Evolutionary conservation across 2,329 filamentous ascomycete genomes (phyloP).

Genomic region (Dactylellina drechsleri): DNA sequence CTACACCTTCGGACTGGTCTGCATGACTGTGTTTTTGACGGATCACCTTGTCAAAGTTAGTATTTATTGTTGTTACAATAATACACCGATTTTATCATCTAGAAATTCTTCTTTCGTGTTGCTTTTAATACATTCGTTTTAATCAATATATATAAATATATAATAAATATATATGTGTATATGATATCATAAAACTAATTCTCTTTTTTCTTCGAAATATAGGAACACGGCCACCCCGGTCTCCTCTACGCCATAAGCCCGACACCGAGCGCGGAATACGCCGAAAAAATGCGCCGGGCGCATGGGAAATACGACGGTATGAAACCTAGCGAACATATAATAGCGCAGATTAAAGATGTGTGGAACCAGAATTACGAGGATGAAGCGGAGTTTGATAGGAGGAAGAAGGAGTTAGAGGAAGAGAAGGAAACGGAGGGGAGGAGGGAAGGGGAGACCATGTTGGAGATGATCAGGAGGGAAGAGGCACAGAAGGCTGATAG

Average conservation of each 20-base stretch:
- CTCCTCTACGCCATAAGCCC: conserved; percentile 31
- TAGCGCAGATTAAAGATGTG: conserved; percentile 39
- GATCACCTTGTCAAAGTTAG: conserved; percentile 36
- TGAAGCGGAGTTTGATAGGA: conserved; percentile 5
- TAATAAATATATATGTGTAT: conserved; percentile 1
- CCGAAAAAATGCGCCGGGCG: conserved; percentile 18
- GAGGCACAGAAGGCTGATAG: conserved; percentile 23
- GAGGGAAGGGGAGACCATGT: conserved; percentile 24
- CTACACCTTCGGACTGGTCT: conserved; percentile 38
- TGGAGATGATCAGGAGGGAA: conserved; percentile 35
- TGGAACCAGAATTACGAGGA: conserved; percentile 51
- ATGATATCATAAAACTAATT: neutral
- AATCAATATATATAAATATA: neutral
- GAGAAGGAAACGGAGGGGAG: conserved; percentile 5
- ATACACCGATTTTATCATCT: neutral
- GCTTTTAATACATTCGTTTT: neutral
- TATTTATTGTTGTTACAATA: neutral
- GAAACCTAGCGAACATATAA: conserved; percentile 42
- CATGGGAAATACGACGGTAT: conserved; percentile 27
- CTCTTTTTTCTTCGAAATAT: neutral
- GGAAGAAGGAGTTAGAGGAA: neutral
- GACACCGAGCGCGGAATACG: conserved; percentile 8
- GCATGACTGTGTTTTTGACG: conserved; percentile 15
- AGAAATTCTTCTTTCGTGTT: neutral
- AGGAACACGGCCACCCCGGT: conserved; percentile 52